Percentiles rank a stretch among this genome's conserved stretches.
Evolutionary conservation across 176 grass and related monocot species (phyloP).

Genomic region (Oryza meridionalis): DNA sequence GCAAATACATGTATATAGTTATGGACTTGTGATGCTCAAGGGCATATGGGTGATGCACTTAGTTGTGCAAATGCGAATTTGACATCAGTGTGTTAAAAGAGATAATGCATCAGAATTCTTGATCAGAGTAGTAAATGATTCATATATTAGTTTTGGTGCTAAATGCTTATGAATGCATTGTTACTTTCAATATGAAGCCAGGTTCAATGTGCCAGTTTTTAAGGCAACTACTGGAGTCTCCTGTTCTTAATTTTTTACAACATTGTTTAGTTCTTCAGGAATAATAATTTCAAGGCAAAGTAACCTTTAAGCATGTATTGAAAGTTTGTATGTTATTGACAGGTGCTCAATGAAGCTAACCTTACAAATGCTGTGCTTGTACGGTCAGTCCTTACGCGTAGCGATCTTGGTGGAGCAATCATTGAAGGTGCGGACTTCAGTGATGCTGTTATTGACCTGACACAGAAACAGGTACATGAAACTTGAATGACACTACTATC

Average conservation of each 20-base stretch:
- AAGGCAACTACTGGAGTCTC: constrained; percentile 11
- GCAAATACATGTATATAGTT: neutral
- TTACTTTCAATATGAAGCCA: constrained; percentile 14
- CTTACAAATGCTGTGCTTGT: constrained; percentile 92
- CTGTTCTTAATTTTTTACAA: constrained; percentile 40
- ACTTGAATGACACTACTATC: neutral
- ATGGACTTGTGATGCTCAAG: constrained; percentile 2
- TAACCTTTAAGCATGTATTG: constrained; percentile 36
- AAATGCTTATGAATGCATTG: neutral
- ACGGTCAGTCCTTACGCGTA: constrained; percentile 85
- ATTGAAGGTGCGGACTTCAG: constrained; percentile 98
- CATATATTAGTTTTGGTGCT: constrained; percentile 8
- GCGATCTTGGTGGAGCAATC: constrained; percentile 87
- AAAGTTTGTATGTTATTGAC: constrained; percentile 27
- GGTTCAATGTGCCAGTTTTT: neutral
- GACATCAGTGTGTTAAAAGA: neutral
- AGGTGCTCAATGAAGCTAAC: constrained; percentile 99
- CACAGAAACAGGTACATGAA: constrained; percentile 75
- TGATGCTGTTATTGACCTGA: constrained; percentile 92
- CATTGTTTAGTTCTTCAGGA: constrained; percentile 12
- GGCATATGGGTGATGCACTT: neutral
- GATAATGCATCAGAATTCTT: constrained; percentile 27
- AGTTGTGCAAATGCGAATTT: constrained; percentile 3
- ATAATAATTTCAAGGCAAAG: constrained; percentile 1
- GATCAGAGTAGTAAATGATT: constrained; percentile 9